phyloP scores from a whole-genome alignment of 177 flowering plant species.

The Vitis hybrid region DNA sequence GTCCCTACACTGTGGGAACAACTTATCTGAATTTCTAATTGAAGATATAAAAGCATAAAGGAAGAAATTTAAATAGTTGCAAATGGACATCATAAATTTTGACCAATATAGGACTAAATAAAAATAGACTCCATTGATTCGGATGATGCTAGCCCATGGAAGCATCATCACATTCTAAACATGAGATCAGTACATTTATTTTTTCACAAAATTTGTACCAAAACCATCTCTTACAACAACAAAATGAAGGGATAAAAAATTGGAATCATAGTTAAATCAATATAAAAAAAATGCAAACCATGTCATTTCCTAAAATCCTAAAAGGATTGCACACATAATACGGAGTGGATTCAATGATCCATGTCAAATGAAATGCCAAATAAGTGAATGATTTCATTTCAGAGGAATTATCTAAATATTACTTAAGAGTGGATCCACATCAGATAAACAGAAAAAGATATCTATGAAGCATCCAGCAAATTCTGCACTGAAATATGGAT shows the following conservation, averaged over 20 bases:
- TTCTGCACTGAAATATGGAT: no score
- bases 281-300: neutral
- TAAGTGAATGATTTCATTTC: neutral
- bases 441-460: neutral
- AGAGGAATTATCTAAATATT: neutral
- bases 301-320: neutral
- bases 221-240: neutral
- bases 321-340: neutral
- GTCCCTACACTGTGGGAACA: conserved; percentile 42
- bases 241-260: neutral
- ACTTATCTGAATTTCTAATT: conserved; percentile 5
- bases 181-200: neutral
- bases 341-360: neutral
- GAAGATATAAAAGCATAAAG: neutral
- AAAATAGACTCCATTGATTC: neutral
- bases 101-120: neutral
- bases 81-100: neutral
- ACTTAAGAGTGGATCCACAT: neutral
- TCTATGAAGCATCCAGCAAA: no score
- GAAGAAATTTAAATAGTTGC: neutral
- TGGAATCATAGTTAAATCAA: neutral
- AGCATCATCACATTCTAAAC: neutral
- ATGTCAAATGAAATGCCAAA: neutral
- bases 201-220: neutral
- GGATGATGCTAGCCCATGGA: neutral